A percentile compares a stretch with the other conserved stretches of the same genome.
Evolutionary conservation across 331 rosid species (phyloP).

Genomic region (Pyrus hybrid): DNA sequence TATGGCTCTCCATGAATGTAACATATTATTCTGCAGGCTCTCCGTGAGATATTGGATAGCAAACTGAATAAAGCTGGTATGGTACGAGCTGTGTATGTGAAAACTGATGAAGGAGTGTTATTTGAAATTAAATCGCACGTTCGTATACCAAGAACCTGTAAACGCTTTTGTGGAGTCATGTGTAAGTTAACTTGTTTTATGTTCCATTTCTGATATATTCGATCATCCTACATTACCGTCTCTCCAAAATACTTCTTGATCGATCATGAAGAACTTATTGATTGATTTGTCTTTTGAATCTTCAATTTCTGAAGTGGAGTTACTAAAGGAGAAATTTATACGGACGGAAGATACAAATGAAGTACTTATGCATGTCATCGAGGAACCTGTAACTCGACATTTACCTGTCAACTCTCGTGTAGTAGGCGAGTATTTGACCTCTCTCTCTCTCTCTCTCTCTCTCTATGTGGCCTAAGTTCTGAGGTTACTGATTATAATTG

Average conservation of each 20-base stretch:
- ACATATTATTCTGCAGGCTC: not conserved
- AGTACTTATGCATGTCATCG: not conserved
- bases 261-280: not conserved
- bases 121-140: conserved; percentile 12
- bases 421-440: no score
- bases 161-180: conserved; percentile 9
- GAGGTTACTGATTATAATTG: not conserved
- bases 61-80: conserved; percentile 10
- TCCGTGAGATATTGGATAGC: conserved; percentile 9
- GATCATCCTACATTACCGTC: not conserved
- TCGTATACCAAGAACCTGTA: conserved; percentile 3
- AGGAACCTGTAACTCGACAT: not conserved
- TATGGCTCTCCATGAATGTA: no score
- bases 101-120: not conserved
- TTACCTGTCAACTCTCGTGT: not conserved
- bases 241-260: not conserved
- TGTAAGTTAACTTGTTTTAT: not conserved
- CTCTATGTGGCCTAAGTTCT: no score
- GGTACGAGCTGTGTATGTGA: conserved; percentile 10
- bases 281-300: not conserved
- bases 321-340: not conserved
- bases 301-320: conserved; percentile 3
- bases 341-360: conserved; percentile 7
- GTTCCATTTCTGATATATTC: not conserved
- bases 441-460: no score